Evolutionary conservation across 2,329 filamentous ascomycete genomes (phyloP), one percentile per base, ranked within the genome.

Genomic region (Talaromyces sp.): DNA sequence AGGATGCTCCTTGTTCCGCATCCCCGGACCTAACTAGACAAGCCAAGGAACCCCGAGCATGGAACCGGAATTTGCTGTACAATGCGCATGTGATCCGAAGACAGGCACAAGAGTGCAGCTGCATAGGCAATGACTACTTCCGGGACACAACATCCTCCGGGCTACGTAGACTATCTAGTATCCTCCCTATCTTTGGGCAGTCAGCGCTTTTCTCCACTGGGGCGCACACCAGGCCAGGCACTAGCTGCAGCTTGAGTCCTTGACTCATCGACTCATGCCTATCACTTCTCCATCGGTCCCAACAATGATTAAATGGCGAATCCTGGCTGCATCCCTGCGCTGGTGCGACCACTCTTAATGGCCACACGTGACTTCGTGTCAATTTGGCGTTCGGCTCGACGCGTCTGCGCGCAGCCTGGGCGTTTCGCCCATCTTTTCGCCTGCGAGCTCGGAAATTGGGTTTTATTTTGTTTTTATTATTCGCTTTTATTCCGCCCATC

Each of bases 301-400:
- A 46, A 46, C 14, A 12, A 46, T n/a, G n/a, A n/a, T n/a, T n/a
- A n/a, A n/a, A n/a, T 38, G 54, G 35, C 32, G 31, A 43, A 54
- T 29, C 24, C 10, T 27, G 8, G n/a, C 17, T 21, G 27, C 51
- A 58, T 52, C 35, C 48, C 26, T 57, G 19, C 19, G 11, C n/a
- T 35, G 14, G 29, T 27, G 27, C 48, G 56, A 29, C 48, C 57
- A 60, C 41, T 54, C 59, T 35, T 62, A 55, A 59, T 53, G 43
- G 51, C 27, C 24, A 64, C 72, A 65, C 71, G 72, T 75, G 73
- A 75, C 65, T 58, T 62, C 73, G 73, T 67, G 73, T 58, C 62
- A 61, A 70, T 74, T 74, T 74, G 70, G 72, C 70, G 72, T 73
- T 69, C 21, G 26, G 48, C 27, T 50, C 27, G 46, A 62, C 65